Evolutionary conservation across 169 alveolate genomes (phyloP).

Genomic region (Theileria equi): DNA sequence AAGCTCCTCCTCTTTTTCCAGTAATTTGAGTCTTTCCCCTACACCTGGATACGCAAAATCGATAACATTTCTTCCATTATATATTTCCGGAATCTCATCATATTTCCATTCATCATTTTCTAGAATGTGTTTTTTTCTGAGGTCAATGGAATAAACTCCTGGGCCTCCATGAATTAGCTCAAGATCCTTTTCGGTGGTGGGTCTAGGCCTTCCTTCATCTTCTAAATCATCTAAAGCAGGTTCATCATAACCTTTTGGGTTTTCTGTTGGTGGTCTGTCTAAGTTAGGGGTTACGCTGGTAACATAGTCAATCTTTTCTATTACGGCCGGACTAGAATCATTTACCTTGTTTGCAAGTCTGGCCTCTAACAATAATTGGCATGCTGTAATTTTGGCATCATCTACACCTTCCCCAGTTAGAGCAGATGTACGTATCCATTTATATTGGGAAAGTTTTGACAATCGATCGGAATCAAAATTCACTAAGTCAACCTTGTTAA

Average conservation of each 20-base stretch:
- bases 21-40: constrained; percentile 87
- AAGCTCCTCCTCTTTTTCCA: constrained; percentile 95
- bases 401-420: constrained; percentile 85
- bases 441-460: constrained; percentile 74
- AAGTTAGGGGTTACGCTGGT: constrained; percentile 68
- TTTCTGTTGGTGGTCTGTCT: constrained; percentile 80
- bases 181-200: constrained; percentile 62
- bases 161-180: constrained; percentile 92
- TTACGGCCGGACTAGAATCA: constrained; percentile 24
- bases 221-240: not conserved
- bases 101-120: constrained; percentile 93
- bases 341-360: constrained; percentile 62
- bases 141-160: constrained; percentile 94
- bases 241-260: too few species aligned
- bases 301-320: constrained; percentile 40
- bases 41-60: constrained; percentile 97
- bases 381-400: constrained; percentile 85
- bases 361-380: constrained; percentile 77
- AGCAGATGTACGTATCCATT: constrained; percentile 69
- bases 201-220: constrained; percentile 12
- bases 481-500: constrained; percentile 92
- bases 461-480: constrained; percentile 77
- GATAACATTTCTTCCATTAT: constrained; percentile 95
- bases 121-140: constrained; percentile 83
- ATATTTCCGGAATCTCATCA: constrained; percentile 96